Conservation (phyloP, 2,329 filamentous ascomycete genomes). For the Apiospora koreana region DNA sequence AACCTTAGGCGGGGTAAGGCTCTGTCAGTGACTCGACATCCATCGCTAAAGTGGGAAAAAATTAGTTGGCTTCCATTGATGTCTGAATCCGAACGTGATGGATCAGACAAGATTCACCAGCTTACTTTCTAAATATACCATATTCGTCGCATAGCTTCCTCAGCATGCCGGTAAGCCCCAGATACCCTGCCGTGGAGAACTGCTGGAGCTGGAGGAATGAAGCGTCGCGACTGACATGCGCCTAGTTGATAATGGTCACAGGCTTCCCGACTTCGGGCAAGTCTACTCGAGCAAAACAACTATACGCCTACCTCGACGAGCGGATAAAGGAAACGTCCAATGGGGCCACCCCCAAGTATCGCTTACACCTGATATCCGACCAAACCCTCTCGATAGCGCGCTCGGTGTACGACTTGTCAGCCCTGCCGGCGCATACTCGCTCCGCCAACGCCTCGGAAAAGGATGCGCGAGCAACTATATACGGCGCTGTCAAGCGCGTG, state of each 20-base stretch:
- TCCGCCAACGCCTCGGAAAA: slow-evolving; percentile 78
- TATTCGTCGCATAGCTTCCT: not conserved
- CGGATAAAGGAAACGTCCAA: slow-evolving; percentile 47
- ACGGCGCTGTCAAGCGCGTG: slow-evolving; percentile 76
- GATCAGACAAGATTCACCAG: not conserved
- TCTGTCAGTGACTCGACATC: not conserved
- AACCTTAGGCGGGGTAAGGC: not conserved
- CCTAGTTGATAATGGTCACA: slow-evolving; percentile 67
- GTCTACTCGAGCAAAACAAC: slow-evolving; percentile 65
- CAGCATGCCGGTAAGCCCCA: not conserved
- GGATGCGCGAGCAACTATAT: slow-evolving; percentile 74
- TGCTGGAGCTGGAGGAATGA: not conserved
- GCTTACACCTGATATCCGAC: slow-evolving; percentile 75
- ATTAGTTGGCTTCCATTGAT: not conserved
- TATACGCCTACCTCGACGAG: slow-evolving; percentile 63
- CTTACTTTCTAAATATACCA: not conserved
- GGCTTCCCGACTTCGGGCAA: slow-evolving; percentile 71
- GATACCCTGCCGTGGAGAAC: not conserved
- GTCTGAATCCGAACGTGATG: too few species aligned
- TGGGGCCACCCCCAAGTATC: slow-evolving; percentile 47
- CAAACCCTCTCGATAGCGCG: slow-evolving; percentile 69
- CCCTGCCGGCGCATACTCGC: slow-evolving; percentile 59
- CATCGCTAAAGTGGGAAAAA: not conserved
- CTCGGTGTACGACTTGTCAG: slow-evolving; percentile 68
- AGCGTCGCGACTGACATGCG: not conserved